Conservation (phyloP, 805 yeast species). For the Schwanniomyces yamadae region DNA sequence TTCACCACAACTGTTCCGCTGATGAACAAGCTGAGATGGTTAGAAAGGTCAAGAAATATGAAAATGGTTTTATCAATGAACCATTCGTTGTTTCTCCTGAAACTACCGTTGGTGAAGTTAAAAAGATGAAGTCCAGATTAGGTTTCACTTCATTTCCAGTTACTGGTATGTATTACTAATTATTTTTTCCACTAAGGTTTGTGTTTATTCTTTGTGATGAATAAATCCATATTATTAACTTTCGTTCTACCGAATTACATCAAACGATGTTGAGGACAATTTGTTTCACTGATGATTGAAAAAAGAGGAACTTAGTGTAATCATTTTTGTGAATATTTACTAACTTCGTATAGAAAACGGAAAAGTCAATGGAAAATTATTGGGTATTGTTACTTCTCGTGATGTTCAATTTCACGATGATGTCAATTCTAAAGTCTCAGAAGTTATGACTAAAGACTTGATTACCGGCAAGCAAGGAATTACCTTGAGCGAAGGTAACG, state of each 20-base stretch:
- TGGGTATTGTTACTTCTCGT: conserved; percentile 96
- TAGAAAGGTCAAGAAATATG: conserved; percentile 91
- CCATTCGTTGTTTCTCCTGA: conserved; percentile 79
- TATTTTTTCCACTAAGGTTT: conserved; percentile 4
- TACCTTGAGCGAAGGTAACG: conserved; percentile 82
- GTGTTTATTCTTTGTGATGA: conserved; percentile 48
- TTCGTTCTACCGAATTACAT: conserved; percentile 99
- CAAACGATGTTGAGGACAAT: conserved; percentile 95
- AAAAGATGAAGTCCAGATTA: conserved; percentile 60
- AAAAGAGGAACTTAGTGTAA: background rate
- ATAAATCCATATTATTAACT: conserved; percentile 61
- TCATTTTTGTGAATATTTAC: conserved; percentile 14
- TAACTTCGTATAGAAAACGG: conserved; percentile 67
- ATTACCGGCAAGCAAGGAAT: conserved; percentile 84
- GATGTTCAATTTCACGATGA: conserved; percentile 94
- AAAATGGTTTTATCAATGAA: conserved; percentile 95
- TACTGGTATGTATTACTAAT: conserved; percentile 77
- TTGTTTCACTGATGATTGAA: conserved; percentile 27
- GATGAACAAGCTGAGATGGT: conserved; percentile 99
- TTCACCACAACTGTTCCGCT: conserved; percentile 94
- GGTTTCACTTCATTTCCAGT: conserved; percentile 99
- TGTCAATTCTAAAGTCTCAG: conserved; percentile 57
- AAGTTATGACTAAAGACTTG: conserved; percentile 87
- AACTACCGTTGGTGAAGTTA: conserved; percentile 78
- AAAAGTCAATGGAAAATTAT: conserved; percentile 78